Base-by-base conservation (phyloP, 2,329 filamentous ascomycete genomes). In the Ambrosiella cleistominuta region DNA sequence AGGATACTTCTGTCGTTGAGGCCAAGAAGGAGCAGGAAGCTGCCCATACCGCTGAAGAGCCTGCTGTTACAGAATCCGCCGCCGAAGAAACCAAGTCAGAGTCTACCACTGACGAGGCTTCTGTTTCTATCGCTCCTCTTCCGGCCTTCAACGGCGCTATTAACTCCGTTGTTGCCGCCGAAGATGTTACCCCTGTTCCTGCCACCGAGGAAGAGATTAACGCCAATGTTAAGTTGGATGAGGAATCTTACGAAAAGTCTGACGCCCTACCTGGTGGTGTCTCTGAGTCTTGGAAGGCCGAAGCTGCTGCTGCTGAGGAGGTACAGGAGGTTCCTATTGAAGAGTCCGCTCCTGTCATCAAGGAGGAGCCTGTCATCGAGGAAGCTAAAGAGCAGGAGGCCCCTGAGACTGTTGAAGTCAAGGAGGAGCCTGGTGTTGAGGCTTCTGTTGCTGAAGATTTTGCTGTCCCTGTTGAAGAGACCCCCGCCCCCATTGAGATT, bases 11-110 rank as follows among this genome's bases (percentile, higher is more conserved):
- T 35, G 58, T 49, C 15, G 71, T 75, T 53, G 70, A 74, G 40
- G 79, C 81, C 37, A 74, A 76, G 8, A 35, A 79, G 88, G 65
- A 87, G 83, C 70, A 84, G 89, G 66, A 74, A 81, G 63, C 77
- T 82, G 79, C 88, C 69, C 86, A 82, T 64, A 91, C 88, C 1
- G 95, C 95, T 70, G 85, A 93, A 68, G 87, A 86, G 70, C 82
- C 82, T 63, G 85, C 85, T 65, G 78, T 81, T 59, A 69, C 82
- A 44, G 75, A 77, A 55, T 44, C 51, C 8, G 54, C 51, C 11
- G 40, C 75, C 54, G 70, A 74, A 58, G 67, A 83, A 40, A 79
- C 81, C 42, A 84, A 86, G 49, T 74, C 85, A 56, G 81, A 85
- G 66, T 72, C 71, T 47, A 35, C 27, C 11, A 70, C 71, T 56